Evolutionary conservation across 78 protist species (phyloP).

Genomic region (Tieghemostelium lacteum): DNA sequence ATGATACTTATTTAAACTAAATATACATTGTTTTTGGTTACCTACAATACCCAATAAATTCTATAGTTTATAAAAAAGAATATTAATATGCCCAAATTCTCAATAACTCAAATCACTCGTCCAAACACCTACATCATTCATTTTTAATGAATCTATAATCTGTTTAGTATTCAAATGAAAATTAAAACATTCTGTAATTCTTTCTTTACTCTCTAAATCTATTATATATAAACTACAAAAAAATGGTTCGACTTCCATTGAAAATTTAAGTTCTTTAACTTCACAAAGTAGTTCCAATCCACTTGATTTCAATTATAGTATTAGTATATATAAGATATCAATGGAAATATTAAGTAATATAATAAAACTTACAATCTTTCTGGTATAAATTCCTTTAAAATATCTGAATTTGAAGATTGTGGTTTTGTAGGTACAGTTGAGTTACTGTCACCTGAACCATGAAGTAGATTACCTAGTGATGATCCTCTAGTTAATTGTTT

Average conservation of each 20-base stretch:
- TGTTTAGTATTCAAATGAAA: conserved; percentile 63
- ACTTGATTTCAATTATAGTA: neutral
- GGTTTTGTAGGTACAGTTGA: neutral
- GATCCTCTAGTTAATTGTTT: neutral
- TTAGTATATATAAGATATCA: neutral
- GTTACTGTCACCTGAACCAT: neutral
- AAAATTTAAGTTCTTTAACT: conserved; percentile 59
- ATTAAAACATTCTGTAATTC: conserved; percentile 61
- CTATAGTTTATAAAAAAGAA: neutral
- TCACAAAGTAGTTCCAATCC: conserved; percentile 68
- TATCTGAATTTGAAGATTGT: conserved; percentile 17
- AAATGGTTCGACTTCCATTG: conserved; percentile 62
- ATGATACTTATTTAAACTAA: conserved; percentile 62
- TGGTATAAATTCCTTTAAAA: conserved; percentile 65
- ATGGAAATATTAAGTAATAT: neutral
- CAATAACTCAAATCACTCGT: neutral
- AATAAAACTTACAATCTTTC: conserved; percentile 32
- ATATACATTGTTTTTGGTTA: conserved; percentile 50
- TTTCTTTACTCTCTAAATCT: conserved; percentile 64
- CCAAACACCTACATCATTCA: conserved; percentile 35
- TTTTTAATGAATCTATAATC: conserved; percentile 49
- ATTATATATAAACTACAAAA: conserved; percentile 72
- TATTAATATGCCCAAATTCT: neutral
- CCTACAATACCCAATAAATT: conserved; percentile 25
- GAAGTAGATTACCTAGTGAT: neutral